Percentiles rank a stretch among this genome's conserved stretches.
phyloP scores from a whole-genome alignment of 1,284 basidiomycete genomes.

The Rhizopogon parksii region DNA sequence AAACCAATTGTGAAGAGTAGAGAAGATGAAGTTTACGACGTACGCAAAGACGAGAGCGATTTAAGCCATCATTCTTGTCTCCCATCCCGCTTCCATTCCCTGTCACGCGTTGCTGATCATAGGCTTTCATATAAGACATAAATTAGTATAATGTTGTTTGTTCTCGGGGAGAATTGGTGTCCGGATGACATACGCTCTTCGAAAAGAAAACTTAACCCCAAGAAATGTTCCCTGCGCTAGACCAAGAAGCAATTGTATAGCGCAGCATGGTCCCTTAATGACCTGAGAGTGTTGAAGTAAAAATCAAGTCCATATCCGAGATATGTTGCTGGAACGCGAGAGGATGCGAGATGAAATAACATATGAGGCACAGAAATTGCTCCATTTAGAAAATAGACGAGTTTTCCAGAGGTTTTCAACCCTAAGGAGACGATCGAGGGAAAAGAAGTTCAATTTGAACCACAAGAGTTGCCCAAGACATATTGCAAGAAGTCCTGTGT shows the following conservation, averaged over 20 bases:
- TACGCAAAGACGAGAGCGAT: background rate
- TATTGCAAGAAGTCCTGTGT: conserved; percentile 8
- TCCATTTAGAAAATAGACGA: conserved; percentile 15
- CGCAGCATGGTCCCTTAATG: conserved; percentile 27
- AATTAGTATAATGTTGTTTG: conserved; percentile 21
- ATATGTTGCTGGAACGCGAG: conserved; percentile 19
- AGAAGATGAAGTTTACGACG: background rate
- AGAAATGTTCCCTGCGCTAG: conserved; percentile 18
- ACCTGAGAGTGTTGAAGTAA: conserved; percentile 16
- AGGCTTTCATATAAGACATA: conserved; percentile 18
- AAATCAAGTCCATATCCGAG: conserved; percentile 20
- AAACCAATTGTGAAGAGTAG: background rate
- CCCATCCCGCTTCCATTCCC: conserved; percentile 26
- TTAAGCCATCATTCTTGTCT: conserved; percentile 3
- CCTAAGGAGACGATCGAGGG: conserved; percentile 15
- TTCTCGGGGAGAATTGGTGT: conserved; percentile 15
- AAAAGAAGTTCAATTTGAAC: conserved; percentile 17
- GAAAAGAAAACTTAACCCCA: conserved; percentile 10
- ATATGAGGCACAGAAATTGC: conserved; percentile 23
- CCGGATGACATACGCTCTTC: conserved; percentile 17
- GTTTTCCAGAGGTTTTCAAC: conserved; percentile 1
- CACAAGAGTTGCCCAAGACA: conserved; percentile 8
- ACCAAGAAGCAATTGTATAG: conserved; percentile 22
- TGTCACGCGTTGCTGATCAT: conserved; percentile 26
- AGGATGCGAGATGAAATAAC: conserved; percentile 19